Evolutionary conservation across 2,329 filamentous ascomycete genomes (phyloP).

Genomic region (Cladosporium sp.): DNA sequence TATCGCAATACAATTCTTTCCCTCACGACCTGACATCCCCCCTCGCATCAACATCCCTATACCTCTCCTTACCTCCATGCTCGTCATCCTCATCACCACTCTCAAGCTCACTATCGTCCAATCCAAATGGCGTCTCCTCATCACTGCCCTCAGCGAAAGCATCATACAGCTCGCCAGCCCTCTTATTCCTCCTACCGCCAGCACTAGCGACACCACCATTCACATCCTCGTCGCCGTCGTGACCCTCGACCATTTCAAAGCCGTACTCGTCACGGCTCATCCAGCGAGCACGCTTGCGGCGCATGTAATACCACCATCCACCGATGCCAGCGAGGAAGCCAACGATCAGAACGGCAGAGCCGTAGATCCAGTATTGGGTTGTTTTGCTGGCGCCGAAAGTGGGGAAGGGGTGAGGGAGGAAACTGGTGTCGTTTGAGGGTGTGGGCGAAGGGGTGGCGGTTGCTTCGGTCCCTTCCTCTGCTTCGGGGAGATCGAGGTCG

Average conservation of each 20-base stretch:
- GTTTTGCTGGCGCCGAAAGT: slow-evolving; percentile 83
- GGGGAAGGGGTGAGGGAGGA: slow-evolving; percentile 81
- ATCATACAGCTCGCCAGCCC: slow-evolving; percentile 91
- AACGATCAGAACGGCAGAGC: slow-evolving; percentile 75
- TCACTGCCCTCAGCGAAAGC: slow-evolving; percentile 94
- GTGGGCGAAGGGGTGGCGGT: slow-evolving; percentile 19
- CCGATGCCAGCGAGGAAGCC: slow-evolving; percentile 72
- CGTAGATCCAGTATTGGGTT: slow-evolving; percentile 92
- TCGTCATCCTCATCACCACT: slow-evolving; percentile 20
- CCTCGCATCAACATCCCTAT: slow-evolving; percentile 18
- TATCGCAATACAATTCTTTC: too few species aligned
- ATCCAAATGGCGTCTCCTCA: slow-evolving; percentile 39
- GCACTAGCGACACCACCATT: slow-evolving; percentile 30
- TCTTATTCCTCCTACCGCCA: slow-evolving; percentile 46
- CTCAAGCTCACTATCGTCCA: slow-evolving; percentile 21
- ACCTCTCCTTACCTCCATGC: slow-evolving; percentile 15
- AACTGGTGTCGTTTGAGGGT: slow-evolving; percentile 45
- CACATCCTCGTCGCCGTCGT: slow-evolving; percentile 56
- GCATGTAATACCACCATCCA: slow-evolving; percentile 75
- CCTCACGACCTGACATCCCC: neutral
- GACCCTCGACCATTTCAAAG: slow-evolving; percentile 86
- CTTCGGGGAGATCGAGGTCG: neutral
- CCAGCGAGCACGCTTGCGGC: slow-evolving; percentile 58
- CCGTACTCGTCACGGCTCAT: slow-evolving; percentile 72
- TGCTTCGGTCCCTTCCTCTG: slow-evolving; percentile 24